Conservation (phyloP, 2,329 filamentous ascomycete species). For the Cyphellophora attinorum region DNA sequence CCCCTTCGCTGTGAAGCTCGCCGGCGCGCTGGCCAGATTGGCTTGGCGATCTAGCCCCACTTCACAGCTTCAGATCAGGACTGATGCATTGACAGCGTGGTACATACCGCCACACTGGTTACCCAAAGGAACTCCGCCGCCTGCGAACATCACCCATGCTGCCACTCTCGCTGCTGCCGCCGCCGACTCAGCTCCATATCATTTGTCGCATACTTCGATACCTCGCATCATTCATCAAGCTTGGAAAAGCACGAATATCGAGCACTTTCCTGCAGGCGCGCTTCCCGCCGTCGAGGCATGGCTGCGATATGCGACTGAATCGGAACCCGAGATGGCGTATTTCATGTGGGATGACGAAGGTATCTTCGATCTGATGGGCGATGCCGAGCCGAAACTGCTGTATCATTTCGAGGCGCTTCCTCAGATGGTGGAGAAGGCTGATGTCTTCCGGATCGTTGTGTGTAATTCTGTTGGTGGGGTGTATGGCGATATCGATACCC, state of each 20-base stretch:
- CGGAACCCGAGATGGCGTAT: conserved; percentile 20
- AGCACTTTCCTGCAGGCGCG: conserved; percentile 20
- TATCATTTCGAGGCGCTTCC: conserved; percentile 17
- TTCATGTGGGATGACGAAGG: conserved; percentile 26
- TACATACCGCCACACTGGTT: conserved; percentile 11
- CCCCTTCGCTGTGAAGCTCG: too few species aligned
- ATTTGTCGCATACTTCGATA: conserved; percentile 20
- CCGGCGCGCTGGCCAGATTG: too few species aligned
- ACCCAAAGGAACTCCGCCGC: conserved; percentile 6
- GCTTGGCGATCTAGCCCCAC: too few species aligned
- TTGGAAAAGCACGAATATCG: conserved; percentile 21
- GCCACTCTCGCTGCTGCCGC: conserved; percentile 18
- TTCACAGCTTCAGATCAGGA: too few species aligned
- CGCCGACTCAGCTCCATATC: conserved; percentile 7
- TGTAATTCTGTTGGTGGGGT: conserved; percentile 19
- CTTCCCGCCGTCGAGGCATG: conserved; percentile 21
- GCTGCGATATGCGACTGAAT: conserved; percentile 17
- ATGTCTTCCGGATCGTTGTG: conserved; percentile 25
- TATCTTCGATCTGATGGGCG: conserved; percentile 19
- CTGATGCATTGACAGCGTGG: too few species aligned
- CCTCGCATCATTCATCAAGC: conserved; percentile 25
- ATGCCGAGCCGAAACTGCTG: conserved; percentile 19
- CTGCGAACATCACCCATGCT: conserved; percentile 20
- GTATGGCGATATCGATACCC: conserved; percentile 26
- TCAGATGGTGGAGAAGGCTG: conserved; percentile 21